These are phyloP conservation scores for Cnidoscolus chayamansa DNA, from an alignment of 441 rosid genomes.

Conservation along the genomic window DNA sequence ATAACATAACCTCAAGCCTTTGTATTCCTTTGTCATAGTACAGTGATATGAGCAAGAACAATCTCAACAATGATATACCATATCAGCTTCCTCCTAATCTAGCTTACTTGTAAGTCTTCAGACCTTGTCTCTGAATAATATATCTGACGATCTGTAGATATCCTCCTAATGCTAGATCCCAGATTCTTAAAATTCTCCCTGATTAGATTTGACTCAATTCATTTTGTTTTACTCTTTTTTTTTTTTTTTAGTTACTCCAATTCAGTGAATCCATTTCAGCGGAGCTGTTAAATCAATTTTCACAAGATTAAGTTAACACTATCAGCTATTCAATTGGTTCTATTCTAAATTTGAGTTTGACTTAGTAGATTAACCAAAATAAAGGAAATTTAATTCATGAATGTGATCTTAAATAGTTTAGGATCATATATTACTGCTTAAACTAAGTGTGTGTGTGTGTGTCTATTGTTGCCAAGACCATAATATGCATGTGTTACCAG, in stretches of 20 bases:
- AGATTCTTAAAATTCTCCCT: background rate
- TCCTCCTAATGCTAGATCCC: background rate
- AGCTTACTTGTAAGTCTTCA: slow-evolving; percentile 50
- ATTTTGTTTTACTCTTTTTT: background rate
- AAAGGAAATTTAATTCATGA: background rate
- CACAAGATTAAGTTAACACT: background rate
- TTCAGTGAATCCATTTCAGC: background rate
- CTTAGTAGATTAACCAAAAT: background rate
- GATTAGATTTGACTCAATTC: background rate
- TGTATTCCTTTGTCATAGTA: slow-evolving; percentile 43
- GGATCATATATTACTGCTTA: background rate
- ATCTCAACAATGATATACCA: slow-evolving; percentile 71
- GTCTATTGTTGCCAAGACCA: background rate
- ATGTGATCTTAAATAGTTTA: background rate
- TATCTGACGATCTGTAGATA: background rate
- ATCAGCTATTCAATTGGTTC: background rate
- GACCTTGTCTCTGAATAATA: background rate
- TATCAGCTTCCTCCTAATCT: slow-evolving; percentile 90
- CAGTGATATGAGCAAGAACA: slow-evolving; percentile 90
- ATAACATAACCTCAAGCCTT: slow-evolving; percentile 24
- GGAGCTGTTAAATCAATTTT: background rate
- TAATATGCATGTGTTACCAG: background rate
- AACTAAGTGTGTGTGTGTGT: background rate
- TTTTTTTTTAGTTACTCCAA: background rate
- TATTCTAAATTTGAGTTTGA: background rate